Conservation (phyloP, 768 basidiomycete genomes). For the Lentinula guzmanii region DNA sequence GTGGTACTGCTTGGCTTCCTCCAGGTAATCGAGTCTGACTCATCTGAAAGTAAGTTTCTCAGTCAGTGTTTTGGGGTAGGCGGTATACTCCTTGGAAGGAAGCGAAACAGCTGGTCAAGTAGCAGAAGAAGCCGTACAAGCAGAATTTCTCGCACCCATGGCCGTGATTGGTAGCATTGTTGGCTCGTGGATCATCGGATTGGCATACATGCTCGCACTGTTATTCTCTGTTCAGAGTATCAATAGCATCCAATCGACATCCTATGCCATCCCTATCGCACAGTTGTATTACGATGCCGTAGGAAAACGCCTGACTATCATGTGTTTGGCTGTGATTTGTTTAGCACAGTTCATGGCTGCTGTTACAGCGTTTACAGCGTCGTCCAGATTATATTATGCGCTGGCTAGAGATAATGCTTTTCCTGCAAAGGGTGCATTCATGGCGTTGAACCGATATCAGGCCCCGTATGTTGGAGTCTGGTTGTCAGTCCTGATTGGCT, state of each 20-base stretch:
- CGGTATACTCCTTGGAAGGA: slow-evolving; percentile 56
- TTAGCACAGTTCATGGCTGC: slow-evolving; percentile 50
- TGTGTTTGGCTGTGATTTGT: slow-evolving; percentile 45
- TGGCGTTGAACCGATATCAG: slow-evolving; percentile 45
- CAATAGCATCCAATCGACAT: slow-evolving; percentile 38
- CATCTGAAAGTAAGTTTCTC: neutral
- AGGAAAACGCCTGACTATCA: slow-evolving; percentile 36
- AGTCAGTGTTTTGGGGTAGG: slow-evolving; percentile 18
- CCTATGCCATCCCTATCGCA: slow-evolving; percentile 53
- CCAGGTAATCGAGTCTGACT: slow-evolving; percentile 20
- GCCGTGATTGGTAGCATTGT: slow-evolving; percentile 51
- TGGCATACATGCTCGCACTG: slow-evolving; percentile 52
- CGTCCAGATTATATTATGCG: slow-evolving; percentile 51
- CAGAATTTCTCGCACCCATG: slow-evolving; percentile 50
- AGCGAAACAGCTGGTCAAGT: slow-evolving; percentile 63
- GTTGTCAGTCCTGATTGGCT: slow-evolving; percentile 46
- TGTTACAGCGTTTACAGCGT: slow-evolving; percentile 53
- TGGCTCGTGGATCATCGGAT: slow-evolving; percentile 52
- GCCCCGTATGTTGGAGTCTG: slow-evolving; percentile 52
- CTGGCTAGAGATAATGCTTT: slow-evolving; percentile 49
- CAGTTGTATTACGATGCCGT: slow-evolving; percentile 53
- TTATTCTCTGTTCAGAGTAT: slow-evolving; percentile 54
- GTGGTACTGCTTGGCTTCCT: slow-evolving; percentile 55
- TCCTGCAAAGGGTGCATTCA: slow-evolving; percentile 39
- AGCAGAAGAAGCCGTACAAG: slow-evolving; percentile 52